Base-by-base conservation (phyloP, 208 protist genomes). In the Acanthamoeba castellanii region DNA sequence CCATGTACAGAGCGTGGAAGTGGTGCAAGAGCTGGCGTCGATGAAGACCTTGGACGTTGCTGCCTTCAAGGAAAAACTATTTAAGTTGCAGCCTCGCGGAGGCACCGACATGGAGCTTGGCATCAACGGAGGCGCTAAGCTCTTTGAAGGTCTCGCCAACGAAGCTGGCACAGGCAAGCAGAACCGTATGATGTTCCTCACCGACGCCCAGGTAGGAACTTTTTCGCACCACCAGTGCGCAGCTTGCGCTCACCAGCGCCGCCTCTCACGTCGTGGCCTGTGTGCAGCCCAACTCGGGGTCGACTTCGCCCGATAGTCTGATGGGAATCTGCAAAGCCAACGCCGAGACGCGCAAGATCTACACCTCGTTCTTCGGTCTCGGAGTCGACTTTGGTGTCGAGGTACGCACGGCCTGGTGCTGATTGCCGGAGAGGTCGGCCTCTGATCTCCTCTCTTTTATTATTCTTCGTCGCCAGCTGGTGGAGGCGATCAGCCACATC, bases 341-440 rank as follows among this genome's bases (percentile, higher is more conserved):
- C 27, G 66, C 27, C 66, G 66, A 74, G 66, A 74, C 25, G 1
- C 66, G 66, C 66, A 74, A 37, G 27, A 74, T 74, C 25, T 74
- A 74, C 66, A 74, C 66, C 32, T 74, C 66, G 30, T 74, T 74
- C 66, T n/a, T 74, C 66, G 66, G 66, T 30, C 66, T 74, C 32
- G 66, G 66, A 25, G 66, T 74, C 14, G 32, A n/a, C 32, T 74
- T 74, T 74, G 66, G 66, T 25, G 66, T 74, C 30, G 32, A 74
- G 30, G 66, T 74, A 30, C 66, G 27, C 25, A 0, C 66, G 25
- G 66, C 25, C 0, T 20, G 66, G 9, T 74, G 66, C 32, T 30
- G 13, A 74, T 37, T 74, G 25, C 3, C 25, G 9, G 25, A 37
- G 18, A 1, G 4, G 45, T 47, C 55, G 55, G 20, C 13, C 16